Base-by-base conservation (phyloP, 352 stramenopile genomes). In the Phytophthora meadii region DNA sequence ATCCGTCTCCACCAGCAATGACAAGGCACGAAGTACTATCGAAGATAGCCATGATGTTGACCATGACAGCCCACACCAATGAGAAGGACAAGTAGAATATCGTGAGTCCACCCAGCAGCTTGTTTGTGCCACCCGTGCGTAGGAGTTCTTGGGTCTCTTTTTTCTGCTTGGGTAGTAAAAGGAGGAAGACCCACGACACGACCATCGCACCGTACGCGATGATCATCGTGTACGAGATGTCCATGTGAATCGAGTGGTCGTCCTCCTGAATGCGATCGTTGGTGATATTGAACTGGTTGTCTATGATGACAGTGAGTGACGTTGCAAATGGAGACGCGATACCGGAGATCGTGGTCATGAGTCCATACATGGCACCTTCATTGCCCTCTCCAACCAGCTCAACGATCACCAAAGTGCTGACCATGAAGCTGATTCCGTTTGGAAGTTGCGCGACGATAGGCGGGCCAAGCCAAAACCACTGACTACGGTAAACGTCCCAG, bases 191-290 rank as follows among this genome's bases (percentile, higher is more conserved):
- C 51, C 79, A 74, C 11, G 66, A 68, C 14, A 78, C 47, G 1
- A 78, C 24, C 39, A 70, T 81, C 34, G 53, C 67, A 14, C 24
- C 41, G 49, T 81, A 84, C 14, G 71, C 61, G 25, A 85, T 67
- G 39, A 83, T 54, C 53, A 81, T 80, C 22, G 74, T 82, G 52
- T 79, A 78, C n/a, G 73, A 79, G 28, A 82, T 74, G 36, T 82
- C 63, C 54, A 58, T 54, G 25, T 69, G 76, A 36, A 65, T 65
- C n/a, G 67, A 62, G 52, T 79, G 54, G 54, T 79, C 74, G 27
- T 74, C 61, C 17, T 66, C 61, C 42, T 70, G 58, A 8, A 84
- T 54, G 42, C 65, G 54, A 3, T 69, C 60, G 53, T 73, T 73
- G 17, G 65, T 73, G 53, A 70, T 73, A 15, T 76, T 32, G 57